Evolutionary conservation across 2,329 filamentous ascomycete genomes (phyloP).

Genomic region (Alternaria conjuncta): DNA sequence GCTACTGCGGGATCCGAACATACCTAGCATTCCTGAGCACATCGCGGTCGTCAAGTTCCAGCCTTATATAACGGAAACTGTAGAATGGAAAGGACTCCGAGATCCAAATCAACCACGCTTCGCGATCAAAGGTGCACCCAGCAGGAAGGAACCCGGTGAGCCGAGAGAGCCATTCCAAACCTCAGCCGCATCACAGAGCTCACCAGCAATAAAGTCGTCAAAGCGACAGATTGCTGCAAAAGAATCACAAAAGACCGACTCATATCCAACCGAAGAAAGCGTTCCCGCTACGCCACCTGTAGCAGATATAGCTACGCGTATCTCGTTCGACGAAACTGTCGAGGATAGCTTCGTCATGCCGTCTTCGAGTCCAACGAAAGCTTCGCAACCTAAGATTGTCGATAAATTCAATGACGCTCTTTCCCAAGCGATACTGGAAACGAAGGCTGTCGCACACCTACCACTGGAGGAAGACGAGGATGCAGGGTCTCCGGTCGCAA

Average conservation of each 20-base stretch:
- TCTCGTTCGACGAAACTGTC: constrained; percentile 26
- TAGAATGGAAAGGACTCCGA: constrained; percentile 47
- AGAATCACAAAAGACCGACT: constrained; percentile 46
- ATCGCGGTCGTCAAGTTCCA: constrained; percentile 59
- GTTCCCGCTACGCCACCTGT: constrained; percentile 14
- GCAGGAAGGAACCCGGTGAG: constrained; percentile 2
- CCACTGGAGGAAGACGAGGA: constrained; percentile 52
- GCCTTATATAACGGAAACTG: constrained; percentile 53
- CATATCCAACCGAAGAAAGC: constrained; percentile 45
- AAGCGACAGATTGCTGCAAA: constrained; percentile 50
- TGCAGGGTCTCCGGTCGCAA: constrained; percentile 28
- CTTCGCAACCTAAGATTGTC: background rate
- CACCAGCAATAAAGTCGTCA: constrained; percentile 59
- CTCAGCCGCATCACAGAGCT: constrained; percentile 36
- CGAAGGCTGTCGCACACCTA: constrained; percentile 66
- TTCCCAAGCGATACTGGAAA: constrained; percentile 68
- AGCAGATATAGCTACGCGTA: background rate
- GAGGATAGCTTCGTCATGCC: constrained; percentile 39
- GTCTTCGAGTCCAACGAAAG: constrained; percentile 10
- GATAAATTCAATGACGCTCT: constrained; percentile 61
- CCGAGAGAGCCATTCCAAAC: constrained; percentile 4
- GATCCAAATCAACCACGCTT: constrained; percentile 68
- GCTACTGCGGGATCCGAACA: constrained; percentile 63
- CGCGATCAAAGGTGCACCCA: constrained; percentile 59
- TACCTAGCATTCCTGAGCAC: constrained; percentile 24